Conservation (phyloP, 1,284 basidiomycete species). For the Irpex sp. region DNA sequence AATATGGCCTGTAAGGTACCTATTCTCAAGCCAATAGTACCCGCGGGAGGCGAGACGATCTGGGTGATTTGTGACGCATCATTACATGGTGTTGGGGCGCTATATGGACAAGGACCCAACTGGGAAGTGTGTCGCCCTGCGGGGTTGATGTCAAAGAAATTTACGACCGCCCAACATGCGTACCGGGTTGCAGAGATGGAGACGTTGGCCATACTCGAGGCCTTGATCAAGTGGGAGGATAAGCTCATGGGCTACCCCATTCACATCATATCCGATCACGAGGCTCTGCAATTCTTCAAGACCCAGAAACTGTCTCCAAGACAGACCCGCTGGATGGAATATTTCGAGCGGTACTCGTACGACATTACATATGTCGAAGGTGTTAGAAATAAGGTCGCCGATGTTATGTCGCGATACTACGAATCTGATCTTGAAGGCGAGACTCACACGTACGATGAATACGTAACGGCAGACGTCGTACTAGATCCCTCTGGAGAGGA, state of each 20-base stretch:
- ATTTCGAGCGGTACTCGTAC: slow-evolving; percentile 24
- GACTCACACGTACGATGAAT: slow-evolving; percentile 5
- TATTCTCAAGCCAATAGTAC: background rate
- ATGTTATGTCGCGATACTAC: slow-evolving; percentile 21
- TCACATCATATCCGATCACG: slow-evolving; percentile 33
- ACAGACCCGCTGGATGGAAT: slow-evolving; percentile 31
- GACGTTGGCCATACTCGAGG: slow-evolving; percentile 34
- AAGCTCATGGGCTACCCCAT: slow-evolving; percentile 25
- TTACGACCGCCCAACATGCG: slow-evolving; percentile 32
- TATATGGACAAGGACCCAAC: background rate
- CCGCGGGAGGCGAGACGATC: background rate
- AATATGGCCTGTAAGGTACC: background rate
- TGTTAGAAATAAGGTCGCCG: slow-evolving; percentile 24
- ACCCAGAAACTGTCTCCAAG: slow-evolving; percentile 16
- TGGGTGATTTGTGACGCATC: slow-evolving; percentile 2
- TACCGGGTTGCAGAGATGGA: slow-evolving; percentile 34
- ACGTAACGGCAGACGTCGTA: slow-evolving; percentile 2
- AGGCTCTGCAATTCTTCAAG: slow-evolving; percentile 31
- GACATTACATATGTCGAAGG: slow-evolving; percentile 1
- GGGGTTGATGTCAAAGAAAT: slow-evolving; percentile 8
- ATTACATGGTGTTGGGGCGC: background rate
- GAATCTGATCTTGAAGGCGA: slow-evolving; percentile 2
- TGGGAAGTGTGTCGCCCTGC: slow-evolving; percentile 1
- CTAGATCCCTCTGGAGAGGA: slow-evolving; percentile 3
- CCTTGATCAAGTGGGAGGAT: slow-evolving; percentile 34